Conservation (phyloP, 495 filamentous ascomycete genomes). For the Umbilicaria muhlenbergii region DNA sequence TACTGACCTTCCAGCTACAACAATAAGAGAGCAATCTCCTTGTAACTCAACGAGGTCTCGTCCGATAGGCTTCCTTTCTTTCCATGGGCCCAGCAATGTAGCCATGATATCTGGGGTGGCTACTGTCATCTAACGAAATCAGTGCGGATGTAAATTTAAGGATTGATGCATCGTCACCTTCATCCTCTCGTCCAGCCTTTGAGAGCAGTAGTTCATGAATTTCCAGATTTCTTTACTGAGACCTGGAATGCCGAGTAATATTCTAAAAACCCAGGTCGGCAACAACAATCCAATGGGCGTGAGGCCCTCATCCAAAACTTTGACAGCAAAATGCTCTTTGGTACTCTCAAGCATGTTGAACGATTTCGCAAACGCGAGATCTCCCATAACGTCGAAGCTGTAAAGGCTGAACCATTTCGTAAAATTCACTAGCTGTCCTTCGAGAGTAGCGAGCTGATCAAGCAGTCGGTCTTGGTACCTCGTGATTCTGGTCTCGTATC, state of each 20-base stretch:
- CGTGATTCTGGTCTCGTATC: conserved; percentile 20
- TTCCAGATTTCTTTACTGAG: conserved; percentile 17
- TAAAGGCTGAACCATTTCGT: conserved; percentile 30
- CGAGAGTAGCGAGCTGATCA: conserved; percentile 5
- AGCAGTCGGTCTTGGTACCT: conserved; percentile 16
- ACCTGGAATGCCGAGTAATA: conserved; percentile 18
- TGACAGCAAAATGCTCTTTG: conserved; percentile 19
- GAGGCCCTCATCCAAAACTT: conserved; percentile 17
- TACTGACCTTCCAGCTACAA: conserved; percentile 27
- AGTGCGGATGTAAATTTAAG: background rate
- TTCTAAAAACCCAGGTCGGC: conserved; percentile 22
- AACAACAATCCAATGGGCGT: conserved; percentile 20
- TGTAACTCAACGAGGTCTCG: conserved; percentile 14
- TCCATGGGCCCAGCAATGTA: conserved; percentile 17
- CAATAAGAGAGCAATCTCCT: conserved; percentile 20
- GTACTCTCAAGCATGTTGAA: conserved; percentile 28
- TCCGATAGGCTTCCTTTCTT: conserved; percentile 13
- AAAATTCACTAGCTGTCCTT: conserved; percentile 19
- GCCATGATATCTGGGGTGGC: conserved; percentile 18
- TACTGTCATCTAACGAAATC: conserved; percentile 13
- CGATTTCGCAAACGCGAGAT: conserved; percentile 30
- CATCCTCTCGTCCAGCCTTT: conserved; percentile 14
- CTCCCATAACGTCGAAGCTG: conserved; percentile 36
- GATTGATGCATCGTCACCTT: background rate
- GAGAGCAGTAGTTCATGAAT: conserved; percentile 14